Percentiles rank a stretch among this genome's conserved stretches.
These are phyloP conservation scores for Triangularia setosa DNA, from an alignment of 2,329 filamentous ascomycete genomes.

Conservation along the genomic window DNA sequence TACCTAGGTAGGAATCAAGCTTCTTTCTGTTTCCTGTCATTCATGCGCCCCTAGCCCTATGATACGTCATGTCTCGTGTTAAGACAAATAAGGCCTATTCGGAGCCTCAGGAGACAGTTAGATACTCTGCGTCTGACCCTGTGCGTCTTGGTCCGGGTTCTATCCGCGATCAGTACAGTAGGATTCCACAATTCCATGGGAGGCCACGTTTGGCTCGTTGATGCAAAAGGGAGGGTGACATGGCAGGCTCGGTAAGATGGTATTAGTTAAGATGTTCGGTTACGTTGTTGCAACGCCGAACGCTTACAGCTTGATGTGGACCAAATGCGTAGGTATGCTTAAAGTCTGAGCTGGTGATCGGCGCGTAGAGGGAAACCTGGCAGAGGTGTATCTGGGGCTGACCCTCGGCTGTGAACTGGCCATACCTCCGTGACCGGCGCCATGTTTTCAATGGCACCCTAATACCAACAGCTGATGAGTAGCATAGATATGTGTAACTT, in stretches of 20 bases:
- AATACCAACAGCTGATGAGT: not conserved
- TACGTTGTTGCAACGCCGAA: not conserved
- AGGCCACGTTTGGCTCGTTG: not conserved
- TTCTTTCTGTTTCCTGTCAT: not conserved
- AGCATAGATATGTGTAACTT: not conserved
- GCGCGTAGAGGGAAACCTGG: not conserved
- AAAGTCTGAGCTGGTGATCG: not conserved
- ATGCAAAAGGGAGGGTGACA: not conserved
- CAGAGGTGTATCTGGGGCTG: not conserved
- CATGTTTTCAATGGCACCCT: not conserved
- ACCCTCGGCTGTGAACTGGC: not conserved
- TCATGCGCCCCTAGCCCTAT: not conserved
- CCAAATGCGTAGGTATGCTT: not conserved
- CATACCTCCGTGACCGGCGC: not conserved
- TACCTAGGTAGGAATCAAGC: not conserved
- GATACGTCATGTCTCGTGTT: not conserved
- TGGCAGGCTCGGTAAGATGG: not conserved
- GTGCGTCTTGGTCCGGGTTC: not conserved
- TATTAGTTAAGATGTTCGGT: not conserved
- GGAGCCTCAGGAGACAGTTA: not conserved
- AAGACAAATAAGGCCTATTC: not conserved
- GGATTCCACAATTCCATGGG: not conserved
- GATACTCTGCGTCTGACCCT: not conserved
- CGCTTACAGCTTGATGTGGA: not conserved
- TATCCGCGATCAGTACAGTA: not conserved